phyloP scores from a whole-genome alignment of 306 rosid species.

The Quercus dentata region DNA sequence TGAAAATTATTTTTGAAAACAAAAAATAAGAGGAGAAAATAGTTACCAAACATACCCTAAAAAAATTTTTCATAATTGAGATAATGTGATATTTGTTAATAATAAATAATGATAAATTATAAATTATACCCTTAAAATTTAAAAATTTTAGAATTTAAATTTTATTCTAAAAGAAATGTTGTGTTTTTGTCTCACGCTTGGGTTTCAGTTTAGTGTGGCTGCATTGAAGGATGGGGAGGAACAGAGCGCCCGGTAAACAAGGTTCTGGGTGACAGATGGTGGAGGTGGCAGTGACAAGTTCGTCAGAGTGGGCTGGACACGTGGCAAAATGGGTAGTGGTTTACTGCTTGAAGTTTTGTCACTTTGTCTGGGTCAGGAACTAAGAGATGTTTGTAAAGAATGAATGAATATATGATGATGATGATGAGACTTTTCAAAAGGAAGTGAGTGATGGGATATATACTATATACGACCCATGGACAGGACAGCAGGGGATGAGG shows the following conservation, averaged over 20 bases:
- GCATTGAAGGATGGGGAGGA: constrained; percentile 42
- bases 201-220: neutral
- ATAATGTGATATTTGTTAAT: no score
- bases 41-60: no score
- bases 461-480: neutral
- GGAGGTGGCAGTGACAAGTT: constrained; percentile 15
- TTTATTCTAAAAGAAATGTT: no score
- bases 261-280: constrained; percentile 24
- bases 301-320: constrained; percentile 1
- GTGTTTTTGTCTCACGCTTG: neutral
- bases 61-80: no score
- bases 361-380: constrained; percentile 1
- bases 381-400: neutral
- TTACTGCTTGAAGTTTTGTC: constrained; percentile 10
- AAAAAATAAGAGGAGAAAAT: no score
- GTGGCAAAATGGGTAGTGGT: constrained; percentile 21
- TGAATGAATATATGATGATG: neutral
- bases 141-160: no score
- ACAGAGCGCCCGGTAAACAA: constrained; percentile 44
- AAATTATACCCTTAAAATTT: no score
- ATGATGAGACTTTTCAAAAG: constrained; percentile 18
- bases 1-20: no score
- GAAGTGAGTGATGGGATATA: neutral
- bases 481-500: constrained; percentile 11
- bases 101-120: no score